Conservation (phyloP, 257 asterid species). For the Solanum tarapatanum region DNA sequence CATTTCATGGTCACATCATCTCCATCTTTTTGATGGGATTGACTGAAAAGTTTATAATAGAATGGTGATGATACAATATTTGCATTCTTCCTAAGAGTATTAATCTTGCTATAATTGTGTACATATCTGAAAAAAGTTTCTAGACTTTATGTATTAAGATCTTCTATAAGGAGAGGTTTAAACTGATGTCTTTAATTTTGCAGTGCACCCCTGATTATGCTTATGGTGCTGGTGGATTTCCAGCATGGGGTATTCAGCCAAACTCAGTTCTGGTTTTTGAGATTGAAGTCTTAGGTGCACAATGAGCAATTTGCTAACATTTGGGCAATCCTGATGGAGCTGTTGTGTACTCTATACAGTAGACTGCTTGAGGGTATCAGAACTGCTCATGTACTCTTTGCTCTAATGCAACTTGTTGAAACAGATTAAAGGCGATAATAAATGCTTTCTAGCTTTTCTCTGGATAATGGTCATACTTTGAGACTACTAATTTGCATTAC, state of each 20-base stretch:
- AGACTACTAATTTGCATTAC: background rate
- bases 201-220: slow-evolving; percentile 99
- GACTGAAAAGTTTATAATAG: background rate
- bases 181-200: slow-evolving; percentile 5
- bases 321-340: background rate
- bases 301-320: slow-evolving; percentile 13
- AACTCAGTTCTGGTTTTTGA: slow-evolving; percentile 73
- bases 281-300: slow-evolving; percentile 64
- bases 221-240: slow-evolving; percentile 71
- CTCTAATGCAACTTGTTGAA: background rate
- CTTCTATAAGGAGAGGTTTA: background rate
- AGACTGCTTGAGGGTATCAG: background rate
- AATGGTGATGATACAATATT: background rate
- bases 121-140: background rate
- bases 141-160: background rate
- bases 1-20: background rate
- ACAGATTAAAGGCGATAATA: background rate
- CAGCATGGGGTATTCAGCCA: slow-evolving; percentile 92
- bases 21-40: background rate
- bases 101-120: background rate
- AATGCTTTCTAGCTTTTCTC: background rate
- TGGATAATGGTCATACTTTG: background rate
- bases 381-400: background rate
- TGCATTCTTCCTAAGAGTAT: background rate
- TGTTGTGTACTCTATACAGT: background rate